These are phyloP conservation scores for Arthroderma uncinatum DNA, from an alignment of 2,329 filamentous ascomycete species.

Conservation along the genomic window DNA sequence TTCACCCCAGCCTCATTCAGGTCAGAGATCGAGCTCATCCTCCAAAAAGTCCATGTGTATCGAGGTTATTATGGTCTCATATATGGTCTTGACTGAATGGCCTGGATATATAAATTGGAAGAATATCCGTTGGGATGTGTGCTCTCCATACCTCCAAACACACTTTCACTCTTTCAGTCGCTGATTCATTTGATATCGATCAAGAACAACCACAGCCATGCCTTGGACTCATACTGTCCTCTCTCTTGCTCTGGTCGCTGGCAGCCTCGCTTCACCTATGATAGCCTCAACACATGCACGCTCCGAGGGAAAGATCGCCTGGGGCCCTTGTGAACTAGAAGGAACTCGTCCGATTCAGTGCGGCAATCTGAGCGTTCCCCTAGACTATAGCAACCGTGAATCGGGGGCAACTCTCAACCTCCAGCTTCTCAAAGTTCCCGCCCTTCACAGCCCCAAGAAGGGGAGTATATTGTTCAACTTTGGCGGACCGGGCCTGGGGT, in stretches of 20 bases:
- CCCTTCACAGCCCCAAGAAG: conserved; percentile 20
- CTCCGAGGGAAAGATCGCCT: background rate
- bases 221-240: background rate
- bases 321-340: conserved; percentile 4
- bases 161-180: too few relatives aligned
- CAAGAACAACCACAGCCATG: background rate
- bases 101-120: too few relatives aligned
- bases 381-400: conserved; percentile 22
- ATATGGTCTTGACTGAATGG: too few relatives aligned
- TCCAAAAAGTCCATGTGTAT: too few relatives aligned
- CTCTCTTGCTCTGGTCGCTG: background rate
- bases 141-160: background rate
- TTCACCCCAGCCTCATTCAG: background rate
- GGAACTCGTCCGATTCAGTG: conserved; percentile 15
- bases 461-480: conserved; percentile 25
- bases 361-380: conserved; percentile 23
- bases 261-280: background rate
- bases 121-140: background rate
- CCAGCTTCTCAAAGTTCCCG: conserved; percentile 20
- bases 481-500: conserved; percentile 20
- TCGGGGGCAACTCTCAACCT: conserved; percentile 18
- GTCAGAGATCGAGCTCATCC: too few relatives aligned
- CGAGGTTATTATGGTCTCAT: too few relatives aligned
- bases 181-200: too few relatives aligned
- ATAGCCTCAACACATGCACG: background rate